These are phyloP conservation scores for Syzygium syzygioides DNA, from an alignment of 441 rosid species.

Conservation along the genomic window DNA sequence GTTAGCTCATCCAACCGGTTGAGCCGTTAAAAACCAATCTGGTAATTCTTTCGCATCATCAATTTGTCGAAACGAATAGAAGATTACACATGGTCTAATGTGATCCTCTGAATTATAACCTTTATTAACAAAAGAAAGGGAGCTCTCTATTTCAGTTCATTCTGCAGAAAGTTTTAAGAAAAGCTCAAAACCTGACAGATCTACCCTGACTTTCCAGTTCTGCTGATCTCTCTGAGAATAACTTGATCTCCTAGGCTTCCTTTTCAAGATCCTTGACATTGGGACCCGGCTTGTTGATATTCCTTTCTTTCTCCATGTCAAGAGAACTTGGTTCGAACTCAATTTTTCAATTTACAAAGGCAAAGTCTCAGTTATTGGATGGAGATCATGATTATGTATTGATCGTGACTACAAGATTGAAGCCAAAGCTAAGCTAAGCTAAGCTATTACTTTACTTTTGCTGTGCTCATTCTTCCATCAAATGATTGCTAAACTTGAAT, in stretches of 20 bases:
- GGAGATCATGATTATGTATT: neutral
- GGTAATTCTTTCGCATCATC: neutral
- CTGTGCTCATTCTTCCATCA: neutral
- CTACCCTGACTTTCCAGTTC: neutral
- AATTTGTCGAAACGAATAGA: neutral
- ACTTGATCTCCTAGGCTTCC: constrained; percentile 14
- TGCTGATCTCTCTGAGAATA: constrained; percentile 4
- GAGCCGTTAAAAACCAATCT: neutral
- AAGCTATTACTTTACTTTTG: neutral
- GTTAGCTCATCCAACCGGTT: neutral
- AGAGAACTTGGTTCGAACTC: neutral
- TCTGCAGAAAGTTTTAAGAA: constrained; percentile 13
- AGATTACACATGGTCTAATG: neutral
- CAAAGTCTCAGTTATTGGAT: neutral
- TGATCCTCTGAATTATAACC: neutral
- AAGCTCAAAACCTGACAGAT: constrained; percentile 3
- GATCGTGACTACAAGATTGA: neutral
- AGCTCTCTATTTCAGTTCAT: neutral
- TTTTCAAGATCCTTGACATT: neutral
- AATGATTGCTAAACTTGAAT: neutral
- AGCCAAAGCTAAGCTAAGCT: neutral
- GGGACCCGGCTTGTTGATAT: neutral
- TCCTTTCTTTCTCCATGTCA: neutral
- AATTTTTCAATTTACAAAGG: neutral
- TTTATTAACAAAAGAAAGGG: neutral